A percentile compares a stretch with the other conserved stretches of the same genome.
phyloP scores from a whole-genome alignment of 257 asterid species.

The Rhazya stricta region DNA sequence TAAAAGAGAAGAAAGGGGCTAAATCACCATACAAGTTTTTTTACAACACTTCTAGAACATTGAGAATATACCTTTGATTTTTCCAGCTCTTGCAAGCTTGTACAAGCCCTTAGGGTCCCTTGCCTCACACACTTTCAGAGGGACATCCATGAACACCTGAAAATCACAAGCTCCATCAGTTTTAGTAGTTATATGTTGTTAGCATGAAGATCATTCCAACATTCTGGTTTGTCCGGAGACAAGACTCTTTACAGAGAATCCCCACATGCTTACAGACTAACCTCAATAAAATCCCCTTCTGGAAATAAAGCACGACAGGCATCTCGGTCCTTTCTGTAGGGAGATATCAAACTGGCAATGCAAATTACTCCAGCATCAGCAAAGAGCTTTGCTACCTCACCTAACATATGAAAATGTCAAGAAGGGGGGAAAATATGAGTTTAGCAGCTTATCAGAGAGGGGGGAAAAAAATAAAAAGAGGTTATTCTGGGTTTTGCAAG shows the following conservation, averaged over 20 bases:
- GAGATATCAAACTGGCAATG: constrained; percentile 96
- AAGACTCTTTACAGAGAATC: background rate
- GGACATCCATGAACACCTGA: constrained; percentile 93
- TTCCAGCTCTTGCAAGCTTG: constrained; percentile 96
- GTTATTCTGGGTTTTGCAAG: background rate
- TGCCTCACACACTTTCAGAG: constrained; percentile 78
- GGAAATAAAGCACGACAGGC: constrained; percentile 81
- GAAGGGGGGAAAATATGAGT: background rate
- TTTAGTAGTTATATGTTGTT: background rate
- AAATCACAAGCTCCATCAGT: constrained; percentile 16
- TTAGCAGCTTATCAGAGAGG: background rate
- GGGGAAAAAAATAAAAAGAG: background rate
- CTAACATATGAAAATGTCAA: constrained; percentile 32
- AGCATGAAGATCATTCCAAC: background rate
- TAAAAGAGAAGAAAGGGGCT: background rate
- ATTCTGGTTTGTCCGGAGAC: background rate
- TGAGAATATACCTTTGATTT: constrained; percentile 66
- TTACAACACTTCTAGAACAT: constrained; percentile 10
- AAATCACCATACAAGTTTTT: constrained; percentile 10
- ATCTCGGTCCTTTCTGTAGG: constrained; percentile 90
- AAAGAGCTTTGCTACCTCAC: constrained; percentile 98
- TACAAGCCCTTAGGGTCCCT: constrained; percentile 98
- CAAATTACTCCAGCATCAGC: constrained; percentile 96
- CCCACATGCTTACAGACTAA: constrained; percentile 17
- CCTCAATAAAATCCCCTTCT: constrained; percentile 92